Evolutionary conservation across 2,329 filamentous ascomycete genomes (phyloP), one percentile per base, ranked within the genome.

Genomic region (Shiraia bambusicola): DNA sequence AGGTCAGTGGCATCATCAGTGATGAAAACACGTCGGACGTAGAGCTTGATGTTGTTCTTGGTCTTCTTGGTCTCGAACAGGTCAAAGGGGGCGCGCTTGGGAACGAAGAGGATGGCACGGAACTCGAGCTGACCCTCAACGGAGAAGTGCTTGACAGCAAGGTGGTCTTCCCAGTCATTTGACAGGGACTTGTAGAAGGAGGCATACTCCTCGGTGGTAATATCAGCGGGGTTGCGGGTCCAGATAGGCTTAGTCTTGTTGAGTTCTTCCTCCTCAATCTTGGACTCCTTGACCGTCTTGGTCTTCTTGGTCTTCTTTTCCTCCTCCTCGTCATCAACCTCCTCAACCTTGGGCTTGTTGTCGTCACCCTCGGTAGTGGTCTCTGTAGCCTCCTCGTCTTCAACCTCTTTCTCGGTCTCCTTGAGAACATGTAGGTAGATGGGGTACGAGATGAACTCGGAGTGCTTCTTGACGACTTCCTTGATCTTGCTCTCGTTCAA

Each of bases 21-120:
- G 82, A 98, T 98, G 87, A 98, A 98, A 76, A 98, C 93, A 73
- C 93, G 93, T 74, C 93, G 92, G 69, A 98, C 93, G 79, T 98
- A 98, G 66, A 98, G 86, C 87, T 98, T 98, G 84, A 98, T 97
- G 87, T 98, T 98, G 88, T 97, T 98, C 90, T 98, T 98, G 72
- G 92, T 96, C 87, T 96, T 95, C 89, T 98, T 98, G 72, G 92
- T 96, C 87, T 98, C 93, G 74, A 98, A 98, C 52, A 98, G 88
- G 71, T 98, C 93, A 75, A 98, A 98, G 66, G 93, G 93, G 75
- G 93, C 93, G 68, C 93, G 92, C 88, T 98, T 97, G 72, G 93
- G 93, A 41, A 98, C 92, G 81, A 94, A 98, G 72, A 98, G 90
- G 76, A 98, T 95, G 59, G 93, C 93, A 59, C 92, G 92, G 90